Conservation (phyloP, 306 rosid species). For the Castanea sativa region DNA sequence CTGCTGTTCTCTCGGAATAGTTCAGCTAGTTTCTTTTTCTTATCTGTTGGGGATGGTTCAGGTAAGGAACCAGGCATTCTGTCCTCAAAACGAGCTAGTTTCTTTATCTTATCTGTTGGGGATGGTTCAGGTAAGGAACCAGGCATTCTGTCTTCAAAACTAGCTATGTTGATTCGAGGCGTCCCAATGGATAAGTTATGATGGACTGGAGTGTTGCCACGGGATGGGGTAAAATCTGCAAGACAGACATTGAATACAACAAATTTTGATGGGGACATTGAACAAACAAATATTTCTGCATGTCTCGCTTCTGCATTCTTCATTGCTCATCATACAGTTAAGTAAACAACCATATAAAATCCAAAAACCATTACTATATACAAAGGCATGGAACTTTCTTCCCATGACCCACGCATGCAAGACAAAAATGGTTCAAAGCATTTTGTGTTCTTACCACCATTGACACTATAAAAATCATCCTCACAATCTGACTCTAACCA, state of each 20-base stretch:
- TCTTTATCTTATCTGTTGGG: slow-evolving; percentile 22
- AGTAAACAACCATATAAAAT: neutral
- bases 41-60: slow-evolving; percentile 49
- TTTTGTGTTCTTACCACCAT: slow-evolving; percentile 75
- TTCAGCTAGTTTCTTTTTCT: slow-evolving; percentile 67
- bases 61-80: slow-evolving; percentile 29
- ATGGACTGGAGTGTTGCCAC: slow-evolving; percentile 76
- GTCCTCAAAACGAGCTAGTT: slow-evolving; percentile 27
- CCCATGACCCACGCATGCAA: slow-evolving; percentile 7
- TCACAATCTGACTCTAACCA: slow-evolving; percentile 96
- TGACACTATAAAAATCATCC: slow-evolving; percentile 85
- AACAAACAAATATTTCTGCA: neutral
- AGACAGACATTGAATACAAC: slow-evolving; percentile 2
- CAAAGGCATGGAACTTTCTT: neutral
- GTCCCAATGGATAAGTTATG: slow-evolving; percentile 24
- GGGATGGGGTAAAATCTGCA: slow-evolving; percentile 85
- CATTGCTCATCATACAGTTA: neutral
- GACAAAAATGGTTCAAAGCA: slow-evolving; percentile 21
- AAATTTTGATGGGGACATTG: neutral
- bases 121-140: slow-evolving; percentile 38
- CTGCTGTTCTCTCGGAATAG: slow-evolving; percentile 67
- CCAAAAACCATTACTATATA: neutral
- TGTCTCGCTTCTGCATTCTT: slow-evolving; percentile 4
- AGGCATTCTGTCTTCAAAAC: slow-evolving; percentile 33
- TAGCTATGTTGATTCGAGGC: slow-evolving; percentile 33